Evolutionary conservation across 2,329 filamentous ascomycete genomes (phyloP), one percentile per base, ranked within the genome.

Genomic region (Claviceps citrina): DNA sequence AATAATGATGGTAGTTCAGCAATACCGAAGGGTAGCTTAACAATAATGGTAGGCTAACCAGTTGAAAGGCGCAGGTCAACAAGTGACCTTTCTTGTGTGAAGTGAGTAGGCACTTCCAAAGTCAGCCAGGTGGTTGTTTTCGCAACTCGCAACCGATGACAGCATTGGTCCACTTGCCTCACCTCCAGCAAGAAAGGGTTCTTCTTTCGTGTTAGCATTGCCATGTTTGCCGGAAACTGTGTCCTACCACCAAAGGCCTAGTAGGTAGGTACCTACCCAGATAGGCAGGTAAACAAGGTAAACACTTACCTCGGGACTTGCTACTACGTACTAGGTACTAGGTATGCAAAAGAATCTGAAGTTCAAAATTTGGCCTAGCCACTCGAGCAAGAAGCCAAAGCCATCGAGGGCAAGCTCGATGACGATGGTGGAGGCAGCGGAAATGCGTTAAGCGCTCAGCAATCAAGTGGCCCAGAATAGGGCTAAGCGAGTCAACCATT

Each of bases 41-140:
- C 24, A 16, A 25, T 3, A 25, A 4, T 20, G 31, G 31, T 22
- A 13, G 18, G 5, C 19, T 4, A n/a, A 7, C 12, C 13, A 10
- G 10, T 20, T 15, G 24, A 25, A 20, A 31, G n/a, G 20, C 19
- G 25, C 19, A 24, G 20, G 20, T 16, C 5, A 31, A 31, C 13
- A 31, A 31, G n/a, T 16, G 9, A 22, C n/a, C 7, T 19, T n/a
- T 22, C 20, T 33, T 16, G 27, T 8, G 39, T 28, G 12, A 33
- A 22, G 16, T 5, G 13, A n/a, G 12, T 5, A 31, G 30, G 30
- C 3, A 31, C 30, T 12, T 31, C 30, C 16, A 15, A 40, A 32
- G 30, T n/a, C 39, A 33, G 28, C 19, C 37, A 31, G 35, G 30
- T 20, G 25, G 10, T n/a, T 33, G 41, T 31, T 36, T 40, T 38